Base-by-base conservation (phyloP, 371 early-diverging fungal genomes). In the Mortierella sp. region DNA sequence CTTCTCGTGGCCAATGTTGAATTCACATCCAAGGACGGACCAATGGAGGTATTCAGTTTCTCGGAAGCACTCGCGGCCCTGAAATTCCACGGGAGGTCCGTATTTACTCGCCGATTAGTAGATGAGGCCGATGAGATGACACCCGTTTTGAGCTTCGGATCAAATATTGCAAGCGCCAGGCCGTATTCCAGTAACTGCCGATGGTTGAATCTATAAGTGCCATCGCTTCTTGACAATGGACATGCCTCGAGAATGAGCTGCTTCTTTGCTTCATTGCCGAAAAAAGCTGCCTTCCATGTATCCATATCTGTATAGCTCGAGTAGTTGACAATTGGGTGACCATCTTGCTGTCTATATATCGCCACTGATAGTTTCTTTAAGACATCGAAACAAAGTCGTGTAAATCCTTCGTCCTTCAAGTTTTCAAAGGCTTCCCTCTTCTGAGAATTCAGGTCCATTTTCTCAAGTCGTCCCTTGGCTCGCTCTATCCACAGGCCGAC, bases 311-410 rank as follows among this genome's bases (percentile, higher is more conserved):
- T 34, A 10, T 34, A 34, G 4, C 34, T 4, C 34, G 34, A 4
- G 34, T 34, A 34, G 7, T 10, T 10, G 34, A 34, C 34, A 34
- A 34, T 34, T 4, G 47, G 47, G 26, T n/a, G 14, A 1, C 45
- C 45, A 18, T 18, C 27, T 28, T 57, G 58, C 28, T 47, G 21
- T n/a, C 16, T 18, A n/a, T 41, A 60, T 12, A 60, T 60, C 8
- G 60, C 51, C 10, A 28, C 16, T 16, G 51, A 50, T 10, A 60
- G 39, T 2, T 39, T 38, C 42, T 50, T 50, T 13, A 39, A 18
- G 8, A 31, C 45, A 1, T 47, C 28, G 23, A 45, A 1, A 6
- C 27, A 45, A 30, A 18, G 12, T 21, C n/a, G 12, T 24, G 24
- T 34, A 10, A 34, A 34, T 4, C 34, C 34, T 34, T 34, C 34